These are phyloP conservation scores for Marasmius fiardii DNA, from an alignment of 1,284 basidiomycete genomes.

Conservation along the genomic window DNA sequence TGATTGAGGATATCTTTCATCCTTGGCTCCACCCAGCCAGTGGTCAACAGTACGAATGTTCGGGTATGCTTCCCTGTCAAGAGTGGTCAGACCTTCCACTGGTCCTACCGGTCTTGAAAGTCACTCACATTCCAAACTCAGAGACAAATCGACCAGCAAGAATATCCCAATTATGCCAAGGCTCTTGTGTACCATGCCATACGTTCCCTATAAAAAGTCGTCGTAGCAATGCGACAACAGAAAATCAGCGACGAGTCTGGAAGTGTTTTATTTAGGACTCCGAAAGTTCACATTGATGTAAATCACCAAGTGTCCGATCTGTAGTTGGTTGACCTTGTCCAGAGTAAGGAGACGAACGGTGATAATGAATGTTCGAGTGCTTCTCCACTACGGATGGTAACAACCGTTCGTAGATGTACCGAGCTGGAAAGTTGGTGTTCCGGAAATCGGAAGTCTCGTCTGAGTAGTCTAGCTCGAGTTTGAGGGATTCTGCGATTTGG, in stretches of 20 bases:
- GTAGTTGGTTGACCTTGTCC: constrained; percentile 72
- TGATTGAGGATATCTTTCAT: constrained; percentile 85
- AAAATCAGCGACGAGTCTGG: no score
- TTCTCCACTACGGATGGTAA: constrained; percentile 71
- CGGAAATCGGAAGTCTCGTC: constrained; percentile 81
- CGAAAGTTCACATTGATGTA: constrained; percentile 71
- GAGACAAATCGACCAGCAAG: constrained; percentile 82
- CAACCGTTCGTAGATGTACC: constrained; percentile 83
- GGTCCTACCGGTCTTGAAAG: no score
- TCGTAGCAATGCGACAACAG: no score
- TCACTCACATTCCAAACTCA: constrained; percentile 79
- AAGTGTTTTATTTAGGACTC: no score
- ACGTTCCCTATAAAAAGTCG: constrained; percentile 92
- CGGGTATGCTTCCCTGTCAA: constrained; percentile 76
- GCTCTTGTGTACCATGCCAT: constrained; percentile 71
- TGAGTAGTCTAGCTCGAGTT: constrained; percentile 77
- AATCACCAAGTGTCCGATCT: constrained; percentile 77
- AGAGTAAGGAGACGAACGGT: constrained; percentile 84
- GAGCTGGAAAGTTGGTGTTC: constrained; percentile 81
- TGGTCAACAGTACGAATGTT: constrained; percentile 81
- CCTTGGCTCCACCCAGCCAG: constrained; percentile 70
- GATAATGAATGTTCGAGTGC: constrained; percentile 72
- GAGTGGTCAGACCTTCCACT: no score
- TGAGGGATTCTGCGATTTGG: constrained; percentile 73
- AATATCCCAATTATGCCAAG: constrained; percentile 88